A percentile compares a stretch with the other conserved stretches of the same genome.
These are phyloP conservation scores for Auricularia auricula-judae DNA, from an alignment of 768 basidiomycete genomes.

Conservation along the genomic window DNA sequence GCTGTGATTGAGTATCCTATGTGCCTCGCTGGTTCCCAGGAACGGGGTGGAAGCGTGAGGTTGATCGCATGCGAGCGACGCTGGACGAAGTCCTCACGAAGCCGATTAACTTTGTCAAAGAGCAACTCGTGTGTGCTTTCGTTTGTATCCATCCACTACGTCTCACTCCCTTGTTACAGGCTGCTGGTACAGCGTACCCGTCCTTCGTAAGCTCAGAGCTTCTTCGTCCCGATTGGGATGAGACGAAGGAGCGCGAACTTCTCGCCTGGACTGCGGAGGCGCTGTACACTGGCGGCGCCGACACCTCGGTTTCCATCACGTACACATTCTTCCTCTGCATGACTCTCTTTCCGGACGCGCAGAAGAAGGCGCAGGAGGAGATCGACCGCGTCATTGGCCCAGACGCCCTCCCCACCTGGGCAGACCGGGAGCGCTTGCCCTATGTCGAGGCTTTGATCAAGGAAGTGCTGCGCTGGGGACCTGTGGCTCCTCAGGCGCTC, in stretches of 20 bases:
- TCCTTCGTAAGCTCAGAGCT: neutral
- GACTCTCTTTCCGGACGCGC: constrained; percentile 14
- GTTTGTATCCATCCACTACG: neutral
- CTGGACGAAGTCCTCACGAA: neutral
- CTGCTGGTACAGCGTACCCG: neutral
- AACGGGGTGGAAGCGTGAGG: neutral
- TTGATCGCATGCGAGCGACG: neutral
- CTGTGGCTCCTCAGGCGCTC: constrained; percentile 23
- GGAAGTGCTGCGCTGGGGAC: constrained; percentile 14
- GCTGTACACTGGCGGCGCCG: neutral
- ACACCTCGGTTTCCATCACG: constrained; percentile 6
- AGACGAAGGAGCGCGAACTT: neutral
- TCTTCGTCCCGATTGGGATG: neutral
- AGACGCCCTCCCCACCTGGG: constrained; percentile 12
- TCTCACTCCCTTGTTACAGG: neutral
- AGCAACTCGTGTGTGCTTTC: neutral
- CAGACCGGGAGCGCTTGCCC: constrained; percentile 10
- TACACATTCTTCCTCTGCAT: constrained; percentile 14
- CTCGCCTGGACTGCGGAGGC: neutral
- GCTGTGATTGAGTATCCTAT: constrained; percentile 1
- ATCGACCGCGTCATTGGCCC: constrained; percentile 13
- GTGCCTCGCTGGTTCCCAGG: constrained; percentile 10
- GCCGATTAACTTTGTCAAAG: constrained; percentile 5
- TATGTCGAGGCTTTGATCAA: constrained; percentile 11
- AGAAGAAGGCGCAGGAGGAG: constrained; percentile 15